phyloP scores from a whole-genome alignment of 2,329 filamentous ascomycete species.

The Dothistroma pini region DNA sequence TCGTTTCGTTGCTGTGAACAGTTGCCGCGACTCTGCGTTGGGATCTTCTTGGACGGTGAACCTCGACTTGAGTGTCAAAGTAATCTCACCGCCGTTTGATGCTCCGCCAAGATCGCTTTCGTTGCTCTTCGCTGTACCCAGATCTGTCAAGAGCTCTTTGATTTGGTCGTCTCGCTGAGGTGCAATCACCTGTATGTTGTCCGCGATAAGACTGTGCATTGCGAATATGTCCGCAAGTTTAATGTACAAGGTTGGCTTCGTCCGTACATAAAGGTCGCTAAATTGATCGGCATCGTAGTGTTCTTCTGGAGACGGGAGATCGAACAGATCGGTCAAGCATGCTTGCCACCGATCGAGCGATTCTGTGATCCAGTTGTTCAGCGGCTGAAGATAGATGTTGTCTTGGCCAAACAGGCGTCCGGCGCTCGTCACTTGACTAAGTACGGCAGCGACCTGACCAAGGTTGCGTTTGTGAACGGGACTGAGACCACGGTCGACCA shows the following conservation, averaged over 20 bases:
- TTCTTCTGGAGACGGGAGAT: constrained; percentile 78
- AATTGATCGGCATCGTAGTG: constrained; percentile 99
- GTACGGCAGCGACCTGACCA: constrained; percentile 83
- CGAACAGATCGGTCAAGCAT: constrained; percentile 73
- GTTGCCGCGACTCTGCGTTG: constrained; percentile 82
- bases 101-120: constrained; percentile 64
- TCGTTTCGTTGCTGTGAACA: constrained; percentile 98
- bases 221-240: constrained; percentile 98
- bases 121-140: constrained; percentile 94
- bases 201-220: constrained; percentile 82
- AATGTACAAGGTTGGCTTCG: constrained; percentile 97
- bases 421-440: constrained; percentile 81
- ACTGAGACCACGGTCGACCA: constrained; percentile 83
- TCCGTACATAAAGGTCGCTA: constrained; percentile 94
- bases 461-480: constrained; percentile 92
- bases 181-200: constrained; percentile 74
- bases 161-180: constrained; percentile 80
- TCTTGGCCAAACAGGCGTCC: constrained; percentile 89
- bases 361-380: constrained; percentile 87
- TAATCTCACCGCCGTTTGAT: constrained; percentile 34
- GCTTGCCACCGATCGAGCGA: constrained; percentile 74
- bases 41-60: constrained; percentile 60
- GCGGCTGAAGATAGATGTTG: constrained; percentile 90
- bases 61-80: constrained; percentile 34
- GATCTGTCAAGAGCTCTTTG: constrained; percentile 85